A percentile compares a stretch with the other conserved stretches of the same genome.
Conservation (phyloP, 257 asterid species). For the Solanum sejunctum region DNA sequence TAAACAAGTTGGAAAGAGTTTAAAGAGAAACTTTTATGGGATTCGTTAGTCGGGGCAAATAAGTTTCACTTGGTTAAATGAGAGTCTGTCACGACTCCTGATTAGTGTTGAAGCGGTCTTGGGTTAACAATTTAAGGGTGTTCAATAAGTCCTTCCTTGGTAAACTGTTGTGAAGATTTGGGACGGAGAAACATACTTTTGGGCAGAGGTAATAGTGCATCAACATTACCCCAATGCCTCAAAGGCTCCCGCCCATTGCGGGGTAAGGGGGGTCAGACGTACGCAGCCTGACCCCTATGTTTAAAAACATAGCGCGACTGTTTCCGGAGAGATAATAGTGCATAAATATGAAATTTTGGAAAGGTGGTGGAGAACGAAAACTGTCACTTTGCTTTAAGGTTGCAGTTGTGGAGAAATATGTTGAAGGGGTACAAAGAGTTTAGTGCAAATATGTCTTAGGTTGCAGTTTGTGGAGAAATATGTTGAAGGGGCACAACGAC, state of each 20-base stretch:
- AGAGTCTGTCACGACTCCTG: not conserved
- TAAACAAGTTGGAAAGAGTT: not conserved
- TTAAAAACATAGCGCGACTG: too few relatives aligned
- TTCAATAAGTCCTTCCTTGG: not conserved
- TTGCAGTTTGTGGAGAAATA: not conserved
- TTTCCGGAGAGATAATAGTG: too few relatives aligned
- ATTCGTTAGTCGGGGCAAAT: not conserved
- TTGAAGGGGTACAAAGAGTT: not conserved
- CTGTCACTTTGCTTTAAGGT: not conserved
- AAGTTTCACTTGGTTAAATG: not conserved
- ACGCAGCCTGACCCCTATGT: too few relatives aligned
- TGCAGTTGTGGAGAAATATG: not conserved
- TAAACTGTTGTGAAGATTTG: not conserved
- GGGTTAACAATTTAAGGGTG: not conserved
- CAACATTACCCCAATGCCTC: too few relatives aligned
- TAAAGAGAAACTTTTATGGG: not conserved
- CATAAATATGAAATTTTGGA: not conserved
- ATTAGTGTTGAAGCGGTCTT: not conserved
- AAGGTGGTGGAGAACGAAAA: not conserved
- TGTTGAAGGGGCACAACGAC: not conserved
- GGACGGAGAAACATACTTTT: not conserved
- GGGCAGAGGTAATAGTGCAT: not conserved
- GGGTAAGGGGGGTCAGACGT: too few relatives aligned
- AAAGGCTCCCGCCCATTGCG: too few relatives aligned
- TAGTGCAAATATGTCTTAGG: not conserved